Conservation (phyloP, 202 grass and related monocot genomes). For the Cymbopogon flexuosus region DNA sequence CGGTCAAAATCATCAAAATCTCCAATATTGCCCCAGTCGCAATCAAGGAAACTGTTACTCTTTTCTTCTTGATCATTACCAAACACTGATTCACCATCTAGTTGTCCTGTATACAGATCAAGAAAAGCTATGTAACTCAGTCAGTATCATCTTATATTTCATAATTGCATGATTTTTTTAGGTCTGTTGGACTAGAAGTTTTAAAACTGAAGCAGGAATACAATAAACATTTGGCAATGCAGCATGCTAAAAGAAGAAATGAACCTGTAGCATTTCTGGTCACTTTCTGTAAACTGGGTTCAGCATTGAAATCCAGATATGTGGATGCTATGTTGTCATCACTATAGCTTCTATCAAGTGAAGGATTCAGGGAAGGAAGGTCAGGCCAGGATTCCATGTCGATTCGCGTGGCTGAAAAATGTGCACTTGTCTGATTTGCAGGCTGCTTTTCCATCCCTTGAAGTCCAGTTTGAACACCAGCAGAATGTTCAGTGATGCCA, state of each 20-base stretch:
- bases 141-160: slow-evolving; percentile 5
- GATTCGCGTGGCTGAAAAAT: slow-evolving; percentile 45
- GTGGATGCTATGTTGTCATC: slow-evolving; percentile 43
- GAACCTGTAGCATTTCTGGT: slow-evolving; percentile 40
- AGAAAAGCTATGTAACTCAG: slow-evolving; percentile 25
- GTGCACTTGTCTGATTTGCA: slow-evolving; percentile 42
- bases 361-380: slow-evolving; percentile 63
- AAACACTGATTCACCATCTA: slow-evolving; percentile 51
- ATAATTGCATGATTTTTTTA: not conserved
- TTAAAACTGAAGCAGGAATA: not conserved
- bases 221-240: not conserved
- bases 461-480: slow-evolving; percentile 45
- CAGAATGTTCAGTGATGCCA: slow-evolving; percentile 33
- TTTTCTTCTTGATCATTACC: slow-evolving; percentile 60
- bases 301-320: slow-evolving; percentile 65
- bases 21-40: slow-evolving; percentile 80
- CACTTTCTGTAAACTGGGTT: slow-evolving; percentile 50
- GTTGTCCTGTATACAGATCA: slow-evolving; percentile 60
- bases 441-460: slow-evolving; percentile 43
- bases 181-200: not conserved
- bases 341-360: slow-evolving; percentile 57
- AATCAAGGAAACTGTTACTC: slow-evolving; percentile 62
- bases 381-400: slow-evolving; percentile 81
- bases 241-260: slow-evolving; percentile 16
- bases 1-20: slow-evolving; percentile 83